phyloP scores from a whole-genome alignment of 176 grass and related monocot species.

The Oryza meyeriana region DNA sequence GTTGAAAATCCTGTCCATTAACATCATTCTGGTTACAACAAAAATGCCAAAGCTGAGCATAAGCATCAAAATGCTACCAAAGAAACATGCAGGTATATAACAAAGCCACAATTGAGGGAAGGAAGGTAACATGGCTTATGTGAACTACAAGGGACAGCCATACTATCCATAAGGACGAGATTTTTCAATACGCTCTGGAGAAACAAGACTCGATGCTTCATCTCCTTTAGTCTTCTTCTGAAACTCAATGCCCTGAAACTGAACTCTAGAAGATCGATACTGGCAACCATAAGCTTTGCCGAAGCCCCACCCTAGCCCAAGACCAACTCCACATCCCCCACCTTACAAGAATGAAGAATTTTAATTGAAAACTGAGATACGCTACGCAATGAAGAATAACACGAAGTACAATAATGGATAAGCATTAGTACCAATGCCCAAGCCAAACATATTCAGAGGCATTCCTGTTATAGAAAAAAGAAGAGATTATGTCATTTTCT shows the following conservation, averaged over 20 bases:
- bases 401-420: constrained; percentile 11
- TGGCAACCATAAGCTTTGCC: constrained; percentile 86
- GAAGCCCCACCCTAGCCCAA: constrained; percentile 94
- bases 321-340: constrained; percentile 79
- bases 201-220: constrained; percentile 33
- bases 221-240: constrained; percentile 50
- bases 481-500: constrained; percentile 20
- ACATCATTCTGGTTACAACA: constrained; percentile 26
- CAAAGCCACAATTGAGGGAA: constrained; percentile 21
- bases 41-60: constrained; percentile 18
- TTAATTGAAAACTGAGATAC: constrained; percentile 6
- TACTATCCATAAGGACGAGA: constrained; percentile 50
- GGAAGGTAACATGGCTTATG: not conserved
- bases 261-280: constrained; percentile 80
- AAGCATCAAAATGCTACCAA: constrained; percentile 22
- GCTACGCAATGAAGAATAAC: not conserved
- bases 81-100: constrained; percentile 26
- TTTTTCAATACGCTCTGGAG: constrained; percentile 36
- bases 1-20: constrained; percentile 1
- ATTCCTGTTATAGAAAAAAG: constrained; percentile 68
- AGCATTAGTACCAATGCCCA: constrained; percentile 67
- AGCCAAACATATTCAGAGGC: constrained; percentile 77
- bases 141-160: not conserved
- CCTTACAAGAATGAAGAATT: constrained; percentile 47
- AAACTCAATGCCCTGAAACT: constrained; percentile 86